Conservation (phyloP, 495 filamentous ascomycete species). For the Hyaloscypha finlandica region DNA sequence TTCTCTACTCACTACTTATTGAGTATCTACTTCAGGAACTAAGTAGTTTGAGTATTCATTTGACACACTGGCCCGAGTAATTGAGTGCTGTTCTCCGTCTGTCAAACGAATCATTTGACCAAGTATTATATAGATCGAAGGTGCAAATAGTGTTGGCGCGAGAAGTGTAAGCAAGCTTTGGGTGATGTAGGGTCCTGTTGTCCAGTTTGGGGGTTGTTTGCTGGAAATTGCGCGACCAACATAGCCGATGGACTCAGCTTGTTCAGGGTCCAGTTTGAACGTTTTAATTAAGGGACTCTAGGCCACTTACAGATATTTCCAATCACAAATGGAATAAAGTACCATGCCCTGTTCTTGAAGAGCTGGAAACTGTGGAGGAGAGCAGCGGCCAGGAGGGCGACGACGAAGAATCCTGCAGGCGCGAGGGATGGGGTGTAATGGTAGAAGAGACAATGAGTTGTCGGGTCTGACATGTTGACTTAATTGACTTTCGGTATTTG, state of each 20-base stretch:
- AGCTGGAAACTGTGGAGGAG: slow-evolving; percentile 51
- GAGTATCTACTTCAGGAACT: no score
- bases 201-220: slow-evolving; percentile 37
- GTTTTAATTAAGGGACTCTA: neutral
- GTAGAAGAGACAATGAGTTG: slow-evolving; percentile 24
- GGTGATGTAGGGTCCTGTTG: slow-evolving; percentile 45
- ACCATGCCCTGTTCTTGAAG: slow-evolving; percentile 52
- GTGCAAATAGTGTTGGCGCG: slow-evolving; percentile 53
- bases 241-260: slow-evolving; percentile 49
- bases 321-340: slow-evolving; percentile 59
- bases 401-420: slow-evolving; percentile 49
- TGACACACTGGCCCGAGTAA: slow-evolving; percentile 39
- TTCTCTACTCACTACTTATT: no score
- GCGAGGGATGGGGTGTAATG: slow-evolving; percentile 51
- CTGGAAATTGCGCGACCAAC: slow-evolving; percentile 42
- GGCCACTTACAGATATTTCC: slow-evolving; percentile 55
- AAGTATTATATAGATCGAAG: slow-evolving; percentile 55
- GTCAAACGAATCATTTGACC: slow-evolving; percentile 48
- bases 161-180: slow-evolving; percentile 49
- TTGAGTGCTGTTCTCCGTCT: slow-evolving; percentile 41
- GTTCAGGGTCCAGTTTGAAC: neutral
- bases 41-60: no score
- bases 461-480: neutral
- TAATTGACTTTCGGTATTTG: neutral
- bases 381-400: slow-evolving; percentile 50